phyloP scores from a whole-genome alignment of 768 basidiomycete genomes.

The Boletus subcaerulescens region DNA sequence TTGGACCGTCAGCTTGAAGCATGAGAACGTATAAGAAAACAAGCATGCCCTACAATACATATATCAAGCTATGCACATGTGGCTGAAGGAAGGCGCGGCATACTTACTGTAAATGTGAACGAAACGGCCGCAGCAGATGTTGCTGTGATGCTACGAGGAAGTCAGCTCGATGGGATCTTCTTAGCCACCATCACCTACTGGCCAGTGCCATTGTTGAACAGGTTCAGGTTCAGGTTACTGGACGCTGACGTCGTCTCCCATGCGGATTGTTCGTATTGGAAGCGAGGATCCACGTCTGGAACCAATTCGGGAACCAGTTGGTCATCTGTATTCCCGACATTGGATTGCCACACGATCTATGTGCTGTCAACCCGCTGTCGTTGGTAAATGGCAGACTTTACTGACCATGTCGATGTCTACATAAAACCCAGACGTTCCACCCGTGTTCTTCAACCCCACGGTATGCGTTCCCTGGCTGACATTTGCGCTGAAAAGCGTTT shows the following conservation, averaged over 20 bases:
- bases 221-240: slow-evolving; percentile 32
- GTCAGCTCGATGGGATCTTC: not conserved
- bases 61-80: not conserved
- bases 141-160: slow-evolving; percentile 31
- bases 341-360: slow-evolving; percentile 29
- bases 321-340: slow-evolving; percentile 18
- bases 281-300: slow-evolving; percentile 37
- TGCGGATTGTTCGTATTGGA: slow-evolving; percentile 33
- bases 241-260: slow-evolving; percentile 37
- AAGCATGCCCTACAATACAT: slow-evolving; percentile 20
- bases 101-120: slow-evolving; percentile 40
- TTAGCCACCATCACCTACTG: slow-evolving; percentile 30
- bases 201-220: slow-evolving; percentile 42
- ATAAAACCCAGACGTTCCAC: slow-evolving; percentile 29
- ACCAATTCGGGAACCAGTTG: slow-evolving; percentile 19
- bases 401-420: slow-evolving; percentile 48
- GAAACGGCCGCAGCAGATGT: slow-evolving; percentile 31
- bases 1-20: not conserved
- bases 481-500: slow-evolving; percentile 34
- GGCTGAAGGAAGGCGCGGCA: not conserved
- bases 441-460: slow-evolving; percentile 31
- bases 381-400: not conserved
- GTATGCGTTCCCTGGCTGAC: slow-evolving; percentile 37
- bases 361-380: not conserved
- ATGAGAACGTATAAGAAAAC: not conserved